These are phyloP conservation scores for Pezicula radicicola DNA, from an alignment of 2,329 filamentous ascomycete species.

Conservation along the genomic window DNA sequence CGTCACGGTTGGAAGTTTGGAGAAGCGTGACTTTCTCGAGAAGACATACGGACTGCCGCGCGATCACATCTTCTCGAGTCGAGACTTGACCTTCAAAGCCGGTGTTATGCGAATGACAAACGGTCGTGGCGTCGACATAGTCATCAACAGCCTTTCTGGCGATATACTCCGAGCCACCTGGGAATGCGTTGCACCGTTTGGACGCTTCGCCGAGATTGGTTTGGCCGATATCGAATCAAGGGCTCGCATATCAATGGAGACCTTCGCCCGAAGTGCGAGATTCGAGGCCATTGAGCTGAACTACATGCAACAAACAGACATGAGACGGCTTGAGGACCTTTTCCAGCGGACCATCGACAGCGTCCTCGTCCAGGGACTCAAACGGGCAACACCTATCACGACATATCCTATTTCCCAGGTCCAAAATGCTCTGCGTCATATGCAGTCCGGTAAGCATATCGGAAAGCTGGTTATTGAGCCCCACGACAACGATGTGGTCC, in stretches of 20 bases:
- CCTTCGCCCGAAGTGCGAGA: slow-evolving; percentile 33
- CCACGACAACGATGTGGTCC: too few relatives aligned
- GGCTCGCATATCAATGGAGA: slow-evolving; percentile 25
- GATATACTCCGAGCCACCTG: slow-evolving; percentile 21
- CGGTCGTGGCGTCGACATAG: slow-evolving; percentile 19
- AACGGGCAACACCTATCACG: slow-evolving; percentile 21
- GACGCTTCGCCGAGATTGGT: slow-evolving; percentile 35
- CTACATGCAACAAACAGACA: background rate
- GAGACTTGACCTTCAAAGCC: slow-evolving; percentile 14
- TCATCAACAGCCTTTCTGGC: slow-evolving; percentile 22
- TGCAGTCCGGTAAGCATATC: slow-evolving; percentile 1
- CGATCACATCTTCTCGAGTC: slow-evolving; percentile 5
- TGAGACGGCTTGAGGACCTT: slow-evolving; percentile 3
- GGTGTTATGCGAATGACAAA: slow-evolving; percentile 16
- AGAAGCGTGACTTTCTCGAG: slow-evolving; percentile 11
- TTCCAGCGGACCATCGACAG: slow-evolving; percentile 11
- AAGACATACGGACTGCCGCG: slow-evolving; percentile 8
- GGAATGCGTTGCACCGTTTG: slow-evolving; percentile 31
- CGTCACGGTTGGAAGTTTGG: slow-evolving; percentile 13
- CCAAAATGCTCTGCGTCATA: slow-evolving; percentile 2
- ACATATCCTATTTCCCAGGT: slow-evolving; percentile 31
- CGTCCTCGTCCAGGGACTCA: background rate
- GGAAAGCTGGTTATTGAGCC: slow-evolving; percentile 9
- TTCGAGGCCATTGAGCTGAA: slow-evolving; percentile 36
- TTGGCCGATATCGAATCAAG: slow-evolving; percentile 23